Evolutionary conservation across 306 rosid genomes (phyloP).

Genomic region (Cucurbita ficifolia): DNA sequence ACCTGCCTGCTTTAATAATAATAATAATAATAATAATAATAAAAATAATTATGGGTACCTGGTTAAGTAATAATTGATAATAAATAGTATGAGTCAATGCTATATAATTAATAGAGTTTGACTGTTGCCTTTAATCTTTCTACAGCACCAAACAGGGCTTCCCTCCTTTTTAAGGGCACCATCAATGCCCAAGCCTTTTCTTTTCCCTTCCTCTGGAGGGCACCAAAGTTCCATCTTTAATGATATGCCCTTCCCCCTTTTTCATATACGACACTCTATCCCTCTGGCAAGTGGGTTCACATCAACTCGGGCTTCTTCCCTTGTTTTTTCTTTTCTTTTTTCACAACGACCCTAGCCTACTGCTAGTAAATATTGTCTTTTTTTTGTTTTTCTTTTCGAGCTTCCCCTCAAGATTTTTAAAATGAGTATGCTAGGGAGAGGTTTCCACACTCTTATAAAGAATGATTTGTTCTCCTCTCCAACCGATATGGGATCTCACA

Average conservation of each 20-base stretch:
- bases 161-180: not conserved
- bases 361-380: too few species aligned
- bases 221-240: not conserved
- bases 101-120: not conserved
- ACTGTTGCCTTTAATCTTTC: not conserved
- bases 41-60: not conserved
- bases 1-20: too few species aligned
- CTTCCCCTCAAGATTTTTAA: too few species aligned
- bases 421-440: too few species aligned
- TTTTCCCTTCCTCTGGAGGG: not conserved
- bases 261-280: not conserved
- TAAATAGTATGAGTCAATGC: not conserved
- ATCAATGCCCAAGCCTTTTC: not conserved
- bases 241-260: not conserved
- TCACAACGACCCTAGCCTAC: too few species aligned
- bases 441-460: too few species aligned
- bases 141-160: not conserved
- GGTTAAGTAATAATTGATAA: not conserved
- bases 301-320: not conserved
- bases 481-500: too few species aligned
- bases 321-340: not conserved
- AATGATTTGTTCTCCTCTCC: too few species aligned
- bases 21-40: too few species aligned
- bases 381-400: too few species aligned
- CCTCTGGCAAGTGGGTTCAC: not conserved